Evolutionary conservation across 2,329 filamentous ascomycete genomes (phyloP), one percentile per base, ranked within the genome.

Genomic region (Pseudocercospora fijiensis): DNA sequence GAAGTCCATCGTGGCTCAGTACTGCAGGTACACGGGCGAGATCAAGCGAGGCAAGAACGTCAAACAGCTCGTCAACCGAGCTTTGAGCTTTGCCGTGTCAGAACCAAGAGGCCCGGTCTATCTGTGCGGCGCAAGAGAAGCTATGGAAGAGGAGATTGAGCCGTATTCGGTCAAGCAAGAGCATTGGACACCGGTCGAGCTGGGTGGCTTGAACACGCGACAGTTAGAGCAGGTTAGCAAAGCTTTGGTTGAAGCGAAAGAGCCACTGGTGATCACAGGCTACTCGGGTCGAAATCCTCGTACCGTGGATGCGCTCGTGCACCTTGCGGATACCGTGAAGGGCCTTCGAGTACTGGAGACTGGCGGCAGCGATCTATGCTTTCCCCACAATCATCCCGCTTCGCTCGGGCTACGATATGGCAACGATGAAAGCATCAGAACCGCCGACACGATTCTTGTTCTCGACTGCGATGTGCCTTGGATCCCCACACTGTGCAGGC

Each of bases 391-490:
- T 60, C 89, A 92, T 70, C 86, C 79, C 2, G 81, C 76, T 6
- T 83, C 81, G 80, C 76, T 83, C 2, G 79, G 93, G 1, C 76
- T 95, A 58, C 84, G 87, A 49, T 96, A 88, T 70, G 91, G 91
- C 2, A 82, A 85, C 2, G 90, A 96, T 58, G 86, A 90, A 1
- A 82, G 83, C 47, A 90, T 96, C 74, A 84, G 83, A 63, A 86
- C 86, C 0, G 91, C 93, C 0, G 94, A 97, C 75, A 85, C 92
- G 10, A 96, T 97, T 64, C 69, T 97, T 0, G 88, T 96, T 2
- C 74, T 96, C 24, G 90, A 97, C 76, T 96, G 92, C 67, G 93
- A 97, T 73, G 92, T 96, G 0, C 93, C 93, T 0, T 97, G 92
- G 92, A 92, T 97, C 61, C 88, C 89, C n/a, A 95, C 91, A 0